phyloP scores from a whole-genome alignment of 2,329 filamentous ascomycete species.

The Diaporthe sp. region DNA sequence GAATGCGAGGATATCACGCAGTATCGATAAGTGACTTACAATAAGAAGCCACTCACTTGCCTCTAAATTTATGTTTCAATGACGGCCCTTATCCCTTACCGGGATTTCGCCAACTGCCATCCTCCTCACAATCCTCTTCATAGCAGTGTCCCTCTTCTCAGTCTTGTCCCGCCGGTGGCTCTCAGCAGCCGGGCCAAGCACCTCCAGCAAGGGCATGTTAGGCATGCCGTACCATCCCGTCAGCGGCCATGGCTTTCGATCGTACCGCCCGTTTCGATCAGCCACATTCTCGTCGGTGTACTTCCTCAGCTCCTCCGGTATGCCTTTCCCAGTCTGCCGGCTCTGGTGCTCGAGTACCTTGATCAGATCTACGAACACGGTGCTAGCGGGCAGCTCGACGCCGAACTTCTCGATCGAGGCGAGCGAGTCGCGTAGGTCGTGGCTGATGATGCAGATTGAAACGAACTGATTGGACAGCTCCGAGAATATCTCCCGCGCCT shows the following conservation, averaged over 20 bases:
- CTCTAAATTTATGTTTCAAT: background rate
- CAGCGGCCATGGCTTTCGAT: background rate
- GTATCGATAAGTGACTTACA: too few species aligned
- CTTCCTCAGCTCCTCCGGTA: background rate
- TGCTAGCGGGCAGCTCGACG: background rate
- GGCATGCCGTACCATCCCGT: background rate
- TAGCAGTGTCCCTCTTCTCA: background rate
- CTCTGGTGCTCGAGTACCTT: conserved; percentile 2
- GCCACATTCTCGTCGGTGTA: background rate
- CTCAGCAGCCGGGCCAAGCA: conserved; percentile 4
- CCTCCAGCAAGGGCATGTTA: background rate
- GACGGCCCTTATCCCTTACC: background rate
- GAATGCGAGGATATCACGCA: too few species aligned
- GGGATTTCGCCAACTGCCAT: background rate
- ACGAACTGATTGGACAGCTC: background rate
- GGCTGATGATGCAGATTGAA: background rate
- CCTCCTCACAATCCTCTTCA: conserved; percentile 8
- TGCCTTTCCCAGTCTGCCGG: background rate
- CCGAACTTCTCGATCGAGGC: background rate
- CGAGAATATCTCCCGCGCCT: background rate
- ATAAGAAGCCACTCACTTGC: too few species aligned
- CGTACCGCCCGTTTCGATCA: background rate
- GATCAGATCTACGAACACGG: conserved; percentile 10
- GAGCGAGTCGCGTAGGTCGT: background rate
- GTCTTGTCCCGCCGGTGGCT: background rate